Conservation (phyloP, 257 asterid species). For the Solanum chiquidenum region DNA sequence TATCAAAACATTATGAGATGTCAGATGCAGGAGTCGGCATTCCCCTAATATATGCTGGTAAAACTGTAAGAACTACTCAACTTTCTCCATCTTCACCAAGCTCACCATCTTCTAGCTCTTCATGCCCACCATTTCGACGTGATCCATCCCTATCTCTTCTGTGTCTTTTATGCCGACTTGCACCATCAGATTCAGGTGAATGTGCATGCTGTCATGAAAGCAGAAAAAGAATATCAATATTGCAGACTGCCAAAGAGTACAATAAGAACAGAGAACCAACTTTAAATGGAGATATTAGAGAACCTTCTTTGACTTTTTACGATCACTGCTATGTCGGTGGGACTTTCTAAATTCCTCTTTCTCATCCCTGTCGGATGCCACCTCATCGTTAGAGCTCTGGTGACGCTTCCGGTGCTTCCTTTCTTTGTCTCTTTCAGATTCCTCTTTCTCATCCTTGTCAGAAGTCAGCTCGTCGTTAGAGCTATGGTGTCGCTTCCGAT, state of each 20-base stretch:
- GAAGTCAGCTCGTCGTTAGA: constrained; percentile 67
- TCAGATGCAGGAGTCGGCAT: background rate
- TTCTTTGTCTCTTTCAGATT: constrained; percentile 59
- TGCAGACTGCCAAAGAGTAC: background rate
- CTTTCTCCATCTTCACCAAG: constrained; percentile 97
- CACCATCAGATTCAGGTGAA: constrained; percentile 89
- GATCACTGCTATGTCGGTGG: constrained; percentile 84
- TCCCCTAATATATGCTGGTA: background rate
- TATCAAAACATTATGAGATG: background rate
- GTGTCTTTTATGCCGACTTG: constrained; percentile 69
- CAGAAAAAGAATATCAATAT: background rate
- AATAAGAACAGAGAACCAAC: background rate
- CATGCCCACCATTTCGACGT: constrained; percentile 47
- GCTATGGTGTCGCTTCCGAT: constrained; percentile 79
- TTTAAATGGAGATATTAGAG: background rate
- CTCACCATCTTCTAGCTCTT: constrained; percentile 99
- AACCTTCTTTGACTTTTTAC: constrained; percentile 95
- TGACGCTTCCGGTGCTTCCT: constrained; percentile 87
- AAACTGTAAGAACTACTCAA: constrained; percentile 29
- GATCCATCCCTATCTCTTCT: constrained; percentile 66
- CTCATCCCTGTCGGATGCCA: constrained; percentile 82
- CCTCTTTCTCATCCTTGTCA: constrained; percentile 62
- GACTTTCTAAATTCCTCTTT: constrained; percentile 71
- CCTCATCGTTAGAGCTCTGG: constrained; percentile 61
- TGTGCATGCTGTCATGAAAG: constrained; percentile 51